phyloP scores from a whole-genome alignment of 106 monocot genomes.

The Allium cepa region DNA sequence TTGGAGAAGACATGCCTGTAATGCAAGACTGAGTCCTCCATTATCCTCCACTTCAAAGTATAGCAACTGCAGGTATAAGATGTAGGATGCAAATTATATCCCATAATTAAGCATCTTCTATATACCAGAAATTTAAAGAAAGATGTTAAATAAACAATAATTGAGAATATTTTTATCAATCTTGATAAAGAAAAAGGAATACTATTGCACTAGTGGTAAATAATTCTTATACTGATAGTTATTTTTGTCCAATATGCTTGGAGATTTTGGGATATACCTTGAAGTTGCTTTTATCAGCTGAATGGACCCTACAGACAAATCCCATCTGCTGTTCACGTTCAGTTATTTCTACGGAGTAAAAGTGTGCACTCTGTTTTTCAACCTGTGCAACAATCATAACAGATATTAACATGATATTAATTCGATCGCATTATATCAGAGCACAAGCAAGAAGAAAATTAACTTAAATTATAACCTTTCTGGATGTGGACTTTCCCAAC shows the following conservation, averaged over 20 bases:
- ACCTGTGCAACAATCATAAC: slow-evolving; percentile 40
- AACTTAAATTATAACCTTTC: slow-evolving; percentile 42
- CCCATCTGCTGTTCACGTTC: slow-evolving; percentile 65
- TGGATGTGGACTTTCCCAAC: slow-evolving; percentile 45
- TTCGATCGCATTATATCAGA: too few species aligned
- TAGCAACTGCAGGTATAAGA: slow-evolving; percentile 43
- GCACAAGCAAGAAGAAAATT: too few species aligned
- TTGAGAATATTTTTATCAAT: too few species aligned
- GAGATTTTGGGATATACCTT: slow-evolving; percentile 41
- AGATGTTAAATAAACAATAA: too few species aligned
- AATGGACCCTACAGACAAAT: slow-evolving; percentile 84
- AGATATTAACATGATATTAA: too few species aligned
- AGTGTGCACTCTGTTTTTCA: slow-evolving; percentile 93
- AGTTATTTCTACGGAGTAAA: slow-evolving; percentile 86
- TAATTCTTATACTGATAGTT: too few species aligned
- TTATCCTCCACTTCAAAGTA: slow-evolving; percentile 92
- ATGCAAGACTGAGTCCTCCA: slow-evolving; percentile 85
- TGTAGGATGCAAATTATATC: background rate
- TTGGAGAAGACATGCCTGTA: slow-evolving; percentile 53
- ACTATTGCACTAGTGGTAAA: too few species aligned
- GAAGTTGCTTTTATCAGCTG: slow-evolving; percentile 92
- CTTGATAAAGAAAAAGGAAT: too few species aligned
- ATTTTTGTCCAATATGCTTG: background rate
- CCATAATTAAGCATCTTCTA: background rate
- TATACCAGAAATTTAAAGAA: too few species aligned